Percentiles rank a stretch among this genome's conserved stretches.
Conservation (phyloP, 2,329 filamentous ascomycete species). For the Penicillium sp. region DNA sequence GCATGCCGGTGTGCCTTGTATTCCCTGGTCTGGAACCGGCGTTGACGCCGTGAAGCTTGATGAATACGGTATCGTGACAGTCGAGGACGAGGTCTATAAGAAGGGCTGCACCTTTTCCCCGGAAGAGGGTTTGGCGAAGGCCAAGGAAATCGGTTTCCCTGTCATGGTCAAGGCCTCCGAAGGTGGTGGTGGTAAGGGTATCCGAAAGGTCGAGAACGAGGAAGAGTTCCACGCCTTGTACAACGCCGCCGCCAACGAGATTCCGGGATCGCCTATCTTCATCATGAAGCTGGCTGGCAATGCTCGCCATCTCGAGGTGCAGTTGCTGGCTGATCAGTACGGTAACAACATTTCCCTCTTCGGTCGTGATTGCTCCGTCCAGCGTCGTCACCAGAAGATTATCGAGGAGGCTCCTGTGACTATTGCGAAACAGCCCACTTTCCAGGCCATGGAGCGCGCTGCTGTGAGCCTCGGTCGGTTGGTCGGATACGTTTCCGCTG, state of each 20-base stretch:
- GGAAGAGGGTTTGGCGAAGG: constrained; percentile 83
- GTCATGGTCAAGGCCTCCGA: constrained; percentile 99
- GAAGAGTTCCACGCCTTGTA: constrained; percentile 84
- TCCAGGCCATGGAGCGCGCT: constrained; percentile 94
- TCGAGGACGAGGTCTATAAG: constrained; percentile 78
- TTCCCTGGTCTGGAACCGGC: constrained; percentile 98
- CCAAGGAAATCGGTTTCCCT: constrained; percentile 90
- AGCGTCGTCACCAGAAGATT: constrained; percentile 98
- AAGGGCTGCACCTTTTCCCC: constrained; percentile 89
- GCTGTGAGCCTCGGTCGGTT: constrained; percentile 90
- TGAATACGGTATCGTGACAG: constrained; percentile 83
- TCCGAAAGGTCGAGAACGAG: constrained; percentile 86
- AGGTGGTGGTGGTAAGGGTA: constrained; percentile 98
- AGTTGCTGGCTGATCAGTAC: constrained; percentile 96
- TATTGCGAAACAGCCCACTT: constrained; percentile 83
- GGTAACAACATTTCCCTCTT: constrained; percentile 99
- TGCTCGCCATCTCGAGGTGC: constrained; percentile 93
- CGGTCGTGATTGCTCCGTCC: constrained; percentile 96
- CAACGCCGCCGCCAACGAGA: constrained; percentile 94
- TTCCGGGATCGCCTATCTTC: constrained; percentile 98
- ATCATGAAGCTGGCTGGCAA: constrained; percentile 99
- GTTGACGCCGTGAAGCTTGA: constrained; percentile 80
- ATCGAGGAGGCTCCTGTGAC: constrained; percentile 98
- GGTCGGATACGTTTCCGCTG: constrained; percentile 96
- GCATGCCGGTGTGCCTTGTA: constrained; percentile 92